Conservation (phyloP, 257 asterid genomes). For the Sherardia arvensis region DNA sequence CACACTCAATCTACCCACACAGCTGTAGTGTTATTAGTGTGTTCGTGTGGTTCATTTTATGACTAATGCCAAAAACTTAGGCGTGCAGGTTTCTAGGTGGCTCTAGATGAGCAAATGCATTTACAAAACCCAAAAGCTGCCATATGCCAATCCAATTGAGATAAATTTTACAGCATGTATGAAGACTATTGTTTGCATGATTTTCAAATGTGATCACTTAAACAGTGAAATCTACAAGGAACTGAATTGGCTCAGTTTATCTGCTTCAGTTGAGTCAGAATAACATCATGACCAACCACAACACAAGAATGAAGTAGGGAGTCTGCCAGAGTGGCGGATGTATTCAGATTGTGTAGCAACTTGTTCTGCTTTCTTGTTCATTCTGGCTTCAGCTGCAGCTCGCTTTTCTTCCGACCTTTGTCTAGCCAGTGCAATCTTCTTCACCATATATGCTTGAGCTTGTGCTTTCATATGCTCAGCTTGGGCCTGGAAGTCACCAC, state of each 20-base stretch:
- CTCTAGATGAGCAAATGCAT: no score
- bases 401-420: slow-evolving; percentile 81
- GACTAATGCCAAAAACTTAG: no score
- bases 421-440: slow-evolving; percentile 80
- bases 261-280: neutral
- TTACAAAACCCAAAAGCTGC: neutral
- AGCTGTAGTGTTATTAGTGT: no score
- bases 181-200: neutral
- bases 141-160: neutral
- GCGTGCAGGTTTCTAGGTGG: no score
- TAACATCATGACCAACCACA: slow-evolving; percentile 65
- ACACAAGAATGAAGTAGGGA: slow-evolving; percentile 61
- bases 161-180: neutral
- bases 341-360: slow-evolving; percentile 67
- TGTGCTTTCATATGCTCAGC: slow-evolving; percentile 82
- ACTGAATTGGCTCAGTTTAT: neutral
- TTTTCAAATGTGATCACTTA: neutral
- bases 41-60: no score
- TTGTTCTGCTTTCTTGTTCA: slow-evolving; percentile 53
- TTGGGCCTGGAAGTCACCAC: slow-evolving; percentile 27
- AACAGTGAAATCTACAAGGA: neutral
- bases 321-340: slow-evolving; percentile 72
- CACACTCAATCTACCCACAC: no score
- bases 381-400: slow-evolving; percentile 64
- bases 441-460: slow-evolving; percentile 77